These are phyloP conservation scores for Carpinus fangiana DNA, from an alignment of 306 rosid genomes.

Conservation along the genomic window DNA sequence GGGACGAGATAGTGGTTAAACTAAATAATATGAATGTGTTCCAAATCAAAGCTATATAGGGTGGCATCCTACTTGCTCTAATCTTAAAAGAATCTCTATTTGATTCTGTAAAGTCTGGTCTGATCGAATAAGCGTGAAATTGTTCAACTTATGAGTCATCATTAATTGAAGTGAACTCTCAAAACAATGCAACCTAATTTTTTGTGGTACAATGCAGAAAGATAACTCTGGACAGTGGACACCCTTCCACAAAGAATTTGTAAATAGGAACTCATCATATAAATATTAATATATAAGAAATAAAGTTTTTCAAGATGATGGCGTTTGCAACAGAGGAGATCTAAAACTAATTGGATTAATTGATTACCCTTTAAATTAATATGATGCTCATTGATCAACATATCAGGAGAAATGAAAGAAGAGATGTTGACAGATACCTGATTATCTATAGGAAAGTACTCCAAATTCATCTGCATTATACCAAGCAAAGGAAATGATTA, in stretches of 20 bases:
- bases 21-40: not conserved
- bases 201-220: not conserved
- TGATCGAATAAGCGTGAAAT: no score
- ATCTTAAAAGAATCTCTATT: not conserved
- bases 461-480: slow-evolving; percentile 83
- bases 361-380: slow-evolving; percentile 1
- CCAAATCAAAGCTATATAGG: not conserved
- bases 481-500: slow-evolving; percentile 20
- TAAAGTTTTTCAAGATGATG: slow-evolving; percentile 2
- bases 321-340: slow-evolving; percentile 1
- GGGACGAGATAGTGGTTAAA: not conserved
- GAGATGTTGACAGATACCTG: slow-evolving; percentile 59
- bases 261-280: not conserved
- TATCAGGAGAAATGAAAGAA: slow-evolving; percentile 20
- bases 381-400: slow-evolving; percentile 7
- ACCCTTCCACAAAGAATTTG: not conserved
- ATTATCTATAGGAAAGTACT: slow-evolving; percentile 81
- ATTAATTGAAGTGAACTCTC: not conserved
- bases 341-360: slow-evolving; percentile 8
- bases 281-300: not conserved
- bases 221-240: not conserved
- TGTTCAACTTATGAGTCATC: not conserved
- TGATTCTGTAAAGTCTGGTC: not conserved
- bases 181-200: not conserved
- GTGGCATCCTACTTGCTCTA: not conserved